Conservation (phyloP, 1,284 basidiomycete genomes). For the Athelia psychrophila region DNA sequence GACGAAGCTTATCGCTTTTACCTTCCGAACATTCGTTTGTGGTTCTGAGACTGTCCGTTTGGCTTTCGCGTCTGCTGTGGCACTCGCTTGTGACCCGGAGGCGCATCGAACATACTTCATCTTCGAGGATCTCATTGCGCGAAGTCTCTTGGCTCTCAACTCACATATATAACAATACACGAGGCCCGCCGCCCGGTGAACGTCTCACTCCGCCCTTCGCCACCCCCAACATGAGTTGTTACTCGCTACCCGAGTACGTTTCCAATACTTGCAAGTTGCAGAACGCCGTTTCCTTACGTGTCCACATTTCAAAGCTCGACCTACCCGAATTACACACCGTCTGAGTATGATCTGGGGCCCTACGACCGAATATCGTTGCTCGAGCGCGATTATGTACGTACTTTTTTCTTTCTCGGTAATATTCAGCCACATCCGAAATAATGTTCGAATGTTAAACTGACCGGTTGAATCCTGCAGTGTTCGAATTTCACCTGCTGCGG, state of each 20-base stretch:
- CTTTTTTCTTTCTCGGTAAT: neutral
- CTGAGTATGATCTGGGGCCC: neutral
- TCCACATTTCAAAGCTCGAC: neutral
- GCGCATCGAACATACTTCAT: too few relatives aligned
- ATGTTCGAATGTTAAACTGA: neutral
- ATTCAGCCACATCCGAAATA: neutral
- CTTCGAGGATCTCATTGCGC: too few relatives aligned
- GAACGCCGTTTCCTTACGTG: neutral
- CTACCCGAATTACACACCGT: neutral
- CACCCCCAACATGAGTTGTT: neutral
- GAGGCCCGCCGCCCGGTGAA: too few relatives aligned
- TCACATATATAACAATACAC: too few relatives aligned
- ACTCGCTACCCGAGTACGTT: neutral
- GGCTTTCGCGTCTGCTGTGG: too few relatives aligned
- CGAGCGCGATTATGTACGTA: constrained; percentile 2
- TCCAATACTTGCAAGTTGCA: neutral
- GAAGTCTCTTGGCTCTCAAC: too few relatives aligned
- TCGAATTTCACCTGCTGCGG: constrained; percentile 68
- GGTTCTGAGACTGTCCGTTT: too few relatives aligned
- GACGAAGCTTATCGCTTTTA: too few relatives aligned
- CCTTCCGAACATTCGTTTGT: too few relatives aligned
- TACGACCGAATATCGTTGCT: neutral
- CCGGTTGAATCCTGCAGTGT: constrained; percentile 35
- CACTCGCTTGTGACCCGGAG: too few relatives aligned
- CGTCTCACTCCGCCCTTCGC: neutral